Conservation (phyloP, 2,329 filamentous ascomycete genomes). For the Aspergillus tamarii region DNA sequence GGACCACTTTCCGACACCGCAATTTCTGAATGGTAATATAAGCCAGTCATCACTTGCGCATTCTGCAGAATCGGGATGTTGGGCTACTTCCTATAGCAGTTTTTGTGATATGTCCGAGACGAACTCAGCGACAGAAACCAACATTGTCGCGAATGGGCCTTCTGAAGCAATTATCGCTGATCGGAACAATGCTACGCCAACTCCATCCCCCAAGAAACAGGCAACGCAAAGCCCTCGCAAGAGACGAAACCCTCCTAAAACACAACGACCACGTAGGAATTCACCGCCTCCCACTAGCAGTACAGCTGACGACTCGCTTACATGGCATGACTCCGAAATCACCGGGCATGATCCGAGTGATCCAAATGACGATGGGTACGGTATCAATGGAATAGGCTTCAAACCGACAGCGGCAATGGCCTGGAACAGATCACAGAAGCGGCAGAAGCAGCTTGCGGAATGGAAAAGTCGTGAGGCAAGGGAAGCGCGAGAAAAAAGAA, state of each 20-base stretch:
- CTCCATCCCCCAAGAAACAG: conserved; percentile 24
- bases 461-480: conserved; percentile 62
- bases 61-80: conserved; percentile 20
- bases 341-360: conserved; percentile 62
- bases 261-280: conserved; percentile 30
- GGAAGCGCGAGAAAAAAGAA: conserved; percentile 61
- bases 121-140: conserved; percentile 13
- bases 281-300: conserved; percentile 38
- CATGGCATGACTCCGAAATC: conserved; percentile 65
- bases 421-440: conserved; percentile 57
- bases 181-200: conserved; percentile 15
- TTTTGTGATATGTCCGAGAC: conserved; percentile 25
- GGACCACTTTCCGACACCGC: conserved; percentile 27
- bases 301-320: conserved; percentile 37
- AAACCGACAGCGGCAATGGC: conserved; percentile 63
- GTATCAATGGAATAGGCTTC: conserved; percentile 67
- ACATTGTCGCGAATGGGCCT: conserved; percentile 11
- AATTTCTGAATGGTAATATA: conserved; percentile 17
- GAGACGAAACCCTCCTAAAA: conserved; percentile 26
- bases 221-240: conserved; percentile 28
- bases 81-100: conserved; percentile 11
- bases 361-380: conserved; percentile 64
- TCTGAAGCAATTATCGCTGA: conserved; percentile 16
- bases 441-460: conserved; percentile 62
- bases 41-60: conserved; percentile 13